Base-by-base conservation (phyloP, 108 stramenopile genomes). In the Nitzschia inconspicua region DNA sequence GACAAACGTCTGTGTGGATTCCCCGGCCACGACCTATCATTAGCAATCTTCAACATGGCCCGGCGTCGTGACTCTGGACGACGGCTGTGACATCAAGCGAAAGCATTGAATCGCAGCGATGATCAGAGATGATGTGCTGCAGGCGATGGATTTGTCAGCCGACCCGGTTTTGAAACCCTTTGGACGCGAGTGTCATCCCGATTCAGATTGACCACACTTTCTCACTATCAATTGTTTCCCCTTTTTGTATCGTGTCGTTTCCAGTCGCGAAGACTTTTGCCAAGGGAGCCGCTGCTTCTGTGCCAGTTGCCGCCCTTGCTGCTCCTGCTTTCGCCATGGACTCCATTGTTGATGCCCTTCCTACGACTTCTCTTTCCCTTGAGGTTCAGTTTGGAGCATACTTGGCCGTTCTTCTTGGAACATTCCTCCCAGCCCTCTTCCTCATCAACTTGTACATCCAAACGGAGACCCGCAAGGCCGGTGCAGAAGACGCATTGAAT, bases 341-440 rank as follows among this genome's bases (percentile, higher is more conserved):
- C 72, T 88, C 86, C 53, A 78, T 92, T 66, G 63, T 92, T 40
- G 84, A 74, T 42, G 64, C 70, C 29, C 80, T 94, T 47, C 92
- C 92, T 40, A 80, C 88, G 60, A 81, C 85, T 56, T 79, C 86
- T 36, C 57, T 94, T 47, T 73, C 88, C 65, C 81, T 89, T 65
- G 85, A 94, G 75, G 92, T 94, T 75, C 86, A 88, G 65, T 89
- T 89, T 75, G 92, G 92, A 64, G 95, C 95, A 34, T 96, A 92
- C 82, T 77, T 96, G 66, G 95, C 95, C 52, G 91, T 96, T 16
- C 83, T 93, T 65, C 71, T 96, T 16, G 95, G 95, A 75, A 94
- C 92, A 34, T 90, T 96, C 76, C 89, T 96, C 42, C 95, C 95
- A 41, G 65, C 49, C 25, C 77, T 93, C 27, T 96, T 96, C 91